Base-by-base conservation (phyloP, 306 rosid species). In the Inga leiocalycina region DNA sequence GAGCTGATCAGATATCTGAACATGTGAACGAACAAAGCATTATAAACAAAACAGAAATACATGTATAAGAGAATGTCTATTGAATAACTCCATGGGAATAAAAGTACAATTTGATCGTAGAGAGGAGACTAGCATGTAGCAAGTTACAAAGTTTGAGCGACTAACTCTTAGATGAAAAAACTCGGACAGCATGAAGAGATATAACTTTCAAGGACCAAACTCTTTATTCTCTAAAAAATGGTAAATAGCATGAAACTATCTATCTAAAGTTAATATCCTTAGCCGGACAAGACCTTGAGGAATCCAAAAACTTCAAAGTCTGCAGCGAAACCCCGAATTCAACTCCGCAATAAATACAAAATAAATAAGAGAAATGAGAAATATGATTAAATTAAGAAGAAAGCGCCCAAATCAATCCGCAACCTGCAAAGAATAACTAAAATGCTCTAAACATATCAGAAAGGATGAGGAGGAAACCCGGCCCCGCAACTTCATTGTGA, bases 1-100 rank as follows among this genome's bases (percentile, higher is more conserved):
- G 77, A 89, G 86, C 91, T 96, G 99, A 85, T 93, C 97, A 59
- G 99, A 88, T 81, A 96, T 90, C 99, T 96, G 91, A 83, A 80
- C 51, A 68, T 27, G 82, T 59, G 34, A 79, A 80, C 67, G 69
- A 75, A 62, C 6, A 77, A 10, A 80, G 56, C 61, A 66, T 78
- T 82, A 80, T 61, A 66, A 80, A 82, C 78, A 74, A 69, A 71
- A 67, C 30, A 84, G 30, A 41, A 61, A 43, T 3, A 44, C 81
- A 70, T 20, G 39, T 17, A 71, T 8, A 65, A 13, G 37, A 62
- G 7, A 24, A 10, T 61, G 35, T 10, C 11, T 62, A 62, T 62
- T 10, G 17, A 59, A 22, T 59, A n/a, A 22, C 10, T 10, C 66
- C 66, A 27, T 2, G 10, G 30, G 30, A 59, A 35, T 59, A 24